These are phyloP conservation scores for Penicillium aurantiogriseum DNA, from an alignment of 2,329 filamentous ascomycete species.

Conservation along the genomic window DNA sequence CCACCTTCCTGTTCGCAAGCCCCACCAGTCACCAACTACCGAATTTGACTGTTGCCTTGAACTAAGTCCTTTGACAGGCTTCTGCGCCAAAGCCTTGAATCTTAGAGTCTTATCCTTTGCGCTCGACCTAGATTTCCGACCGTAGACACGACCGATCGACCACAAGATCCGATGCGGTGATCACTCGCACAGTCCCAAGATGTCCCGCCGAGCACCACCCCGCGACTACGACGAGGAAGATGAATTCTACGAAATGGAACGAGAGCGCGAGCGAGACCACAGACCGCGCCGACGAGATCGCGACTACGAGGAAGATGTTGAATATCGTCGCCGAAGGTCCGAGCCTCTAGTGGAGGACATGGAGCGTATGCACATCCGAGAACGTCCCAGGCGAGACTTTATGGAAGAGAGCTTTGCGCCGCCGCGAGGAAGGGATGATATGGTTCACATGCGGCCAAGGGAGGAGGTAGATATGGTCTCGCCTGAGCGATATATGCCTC, in stretches of 20 bases:
- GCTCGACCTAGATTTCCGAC: neutral
- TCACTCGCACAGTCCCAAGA: slow-evolving; percentile 12
- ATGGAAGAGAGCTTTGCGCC: slow-evolving; percentile 35
- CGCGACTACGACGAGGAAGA: slow-evolving; percentile 34
- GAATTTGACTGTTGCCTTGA: neutral
- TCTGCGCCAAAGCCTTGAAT: neutral
- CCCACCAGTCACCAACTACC: neutral
- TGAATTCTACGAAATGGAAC: slow-evolving; percentile 27
- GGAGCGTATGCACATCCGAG: slow-evolving; percentile 43
- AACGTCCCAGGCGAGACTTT: slow-evolving; percentile 36
- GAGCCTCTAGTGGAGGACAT: slow-evolving; percentile 47
- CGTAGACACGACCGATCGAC: neutral
- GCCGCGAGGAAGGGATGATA: slow-evolving; percentile 29
- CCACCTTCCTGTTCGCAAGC: neutral
- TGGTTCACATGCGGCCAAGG: slow-evolving; percentile 32
- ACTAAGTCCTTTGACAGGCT: neutral
- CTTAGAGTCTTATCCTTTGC: neutral
- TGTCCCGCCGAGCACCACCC: slow-evolving; percentile 33
- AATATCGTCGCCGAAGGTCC: slow-evolving; percentile 29
- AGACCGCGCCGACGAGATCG: slow-evolving; percentile 28
- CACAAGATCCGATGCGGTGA: slow-evolving; percentile 1
- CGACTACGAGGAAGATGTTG: slow-evolving; percentile 29
- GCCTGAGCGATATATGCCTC: neutral
- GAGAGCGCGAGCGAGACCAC: slow-evolving; percentile 26
- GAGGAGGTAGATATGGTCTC: slow-evolving; percentile 20